These are phyloP conservation scores for Pichia sp. DNA, from an alignment of 1,139 yeast species.

Conservation along the genomic window DNA sequence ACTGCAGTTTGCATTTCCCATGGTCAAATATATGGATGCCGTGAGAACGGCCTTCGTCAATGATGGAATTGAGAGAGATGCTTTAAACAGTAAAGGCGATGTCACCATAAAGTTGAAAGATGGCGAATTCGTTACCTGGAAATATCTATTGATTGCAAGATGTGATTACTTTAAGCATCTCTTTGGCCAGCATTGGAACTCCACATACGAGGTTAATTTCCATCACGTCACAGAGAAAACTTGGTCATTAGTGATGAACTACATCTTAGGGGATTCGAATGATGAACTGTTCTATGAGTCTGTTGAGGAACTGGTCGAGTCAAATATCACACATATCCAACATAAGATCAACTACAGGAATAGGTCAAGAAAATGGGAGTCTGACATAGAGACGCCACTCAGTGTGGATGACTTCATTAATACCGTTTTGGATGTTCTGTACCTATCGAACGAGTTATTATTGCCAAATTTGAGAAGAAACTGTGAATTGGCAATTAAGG, in stretches of 20 bases:
- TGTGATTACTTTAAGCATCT: conserved; percentile 60
- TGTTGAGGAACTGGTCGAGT: conserved; percentile 2
- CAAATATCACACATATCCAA: neutral
- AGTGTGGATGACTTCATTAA: conserved; percentile 35
- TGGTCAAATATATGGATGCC: conserved; percentile 1
- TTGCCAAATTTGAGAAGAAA: conserved; percentile 51
- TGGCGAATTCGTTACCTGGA: conserved; percentile 36
- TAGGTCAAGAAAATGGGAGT: neutral
- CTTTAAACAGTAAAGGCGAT: conserved; percentile 7
- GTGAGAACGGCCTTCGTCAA: neutral
- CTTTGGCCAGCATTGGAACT: conserved; percentile 50
- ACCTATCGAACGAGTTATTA: conserved; percentile 57
- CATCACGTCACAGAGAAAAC: conserved; percentile 35
- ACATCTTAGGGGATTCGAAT: conserved; percentile 44
- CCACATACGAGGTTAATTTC: conserved; percentile 27
- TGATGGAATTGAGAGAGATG: neutral
- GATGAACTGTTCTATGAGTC: conserved; percentile 7
- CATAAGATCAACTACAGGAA: conserved; percentile 1
- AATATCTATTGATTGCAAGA: conserved; percentile 46
- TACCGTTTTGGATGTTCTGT: conserved; percentile 51
- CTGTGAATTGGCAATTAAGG: conserved; percentile 57
- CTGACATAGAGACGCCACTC: neutral
- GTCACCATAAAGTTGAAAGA: conserved; percentile 33
- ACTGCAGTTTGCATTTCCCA: conserved; percentile 9
- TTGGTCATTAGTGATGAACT: conserved; percentile 47